Percentiles rank a stretch among this genome's conserved stretches.
Evolutionary conservation across 441 rosid species (phyloP).

Genomic region (Adansonia gregorii): DNA sequence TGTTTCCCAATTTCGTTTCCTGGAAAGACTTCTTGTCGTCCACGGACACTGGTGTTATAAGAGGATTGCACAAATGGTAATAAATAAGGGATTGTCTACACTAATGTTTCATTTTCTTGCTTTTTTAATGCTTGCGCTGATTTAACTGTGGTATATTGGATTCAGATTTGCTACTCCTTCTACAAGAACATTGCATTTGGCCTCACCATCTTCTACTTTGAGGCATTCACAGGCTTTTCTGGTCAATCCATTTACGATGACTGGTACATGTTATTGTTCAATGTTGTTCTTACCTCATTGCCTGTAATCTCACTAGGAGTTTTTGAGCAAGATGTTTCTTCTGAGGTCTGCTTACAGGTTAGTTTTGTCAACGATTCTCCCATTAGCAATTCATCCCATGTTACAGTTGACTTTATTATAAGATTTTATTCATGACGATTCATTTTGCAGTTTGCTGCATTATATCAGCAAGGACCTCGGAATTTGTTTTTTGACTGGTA

Average conservation of each 20-base stretch:
- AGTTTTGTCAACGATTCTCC: conserved; percentile 24
- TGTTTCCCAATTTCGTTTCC: conserved; percentile 87
- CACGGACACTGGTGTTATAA: conserved; percentile 99
- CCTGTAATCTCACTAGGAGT: conserved; percentile 97
- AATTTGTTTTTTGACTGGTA: conserved; percentile 93
- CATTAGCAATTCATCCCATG: background rate
- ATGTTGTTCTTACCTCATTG: conserved; percentile 88
- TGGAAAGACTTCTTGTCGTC: conserved; percentile 94
- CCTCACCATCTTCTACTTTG: conserved; percentile 96
- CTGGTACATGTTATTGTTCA: conserved; percentile 92
- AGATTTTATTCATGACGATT: conserved; percentile 24
- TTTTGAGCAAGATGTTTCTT: conserved; percentile 95
- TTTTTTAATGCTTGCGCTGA: conserved; percentile 11
- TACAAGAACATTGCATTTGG: conserved; percentile 98
- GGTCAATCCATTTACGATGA: conserved; percentile 95
- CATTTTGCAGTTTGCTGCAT: conserved; percentile 79
- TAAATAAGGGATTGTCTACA: background rate
- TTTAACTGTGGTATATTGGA: conserved; percentile 29
- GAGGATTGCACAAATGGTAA: conserved; percentile 98
- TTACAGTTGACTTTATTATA: conserved; percentile 10
- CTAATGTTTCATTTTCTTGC: conserved; percentile 2
- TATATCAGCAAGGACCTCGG: conserved; percentile 92
- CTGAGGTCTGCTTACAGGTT: conserved; percentile 95
- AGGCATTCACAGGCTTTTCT: conserved; percentile 91
- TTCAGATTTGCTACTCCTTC: conserved; percentile 97